These are phyloP conservation scores for Eucalyptus fibrosa DNA, from an alignment of 345 rosid species.

Conservation along the genomic window DNA sequence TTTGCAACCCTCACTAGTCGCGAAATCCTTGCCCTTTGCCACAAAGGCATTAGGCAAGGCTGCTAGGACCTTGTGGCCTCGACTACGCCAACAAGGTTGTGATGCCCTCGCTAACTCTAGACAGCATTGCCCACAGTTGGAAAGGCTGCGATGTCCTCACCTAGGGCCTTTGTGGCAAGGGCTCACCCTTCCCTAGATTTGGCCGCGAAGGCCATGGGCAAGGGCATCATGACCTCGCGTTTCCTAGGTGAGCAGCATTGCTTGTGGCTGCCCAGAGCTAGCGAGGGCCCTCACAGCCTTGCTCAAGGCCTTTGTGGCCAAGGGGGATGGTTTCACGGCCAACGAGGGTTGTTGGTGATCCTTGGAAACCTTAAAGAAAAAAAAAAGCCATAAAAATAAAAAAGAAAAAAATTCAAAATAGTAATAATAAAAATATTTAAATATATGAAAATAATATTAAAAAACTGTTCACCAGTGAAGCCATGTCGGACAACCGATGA, in stretches of 20 bases:
- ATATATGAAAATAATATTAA: too few species aligned
- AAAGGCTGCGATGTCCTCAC: too few species aligned
- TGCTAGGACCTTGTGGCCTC: accelerated
- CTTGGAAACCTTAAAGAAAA: accelerated
- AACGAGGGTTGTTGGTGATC: accelerated
- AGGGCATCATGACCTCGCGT: accelerated
- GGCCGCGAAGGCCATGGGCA: too few species aligned
- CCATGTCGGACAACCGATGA: too few species aligned
- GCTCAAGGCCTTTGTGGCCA: accelerated
- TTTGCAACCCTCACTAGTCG: accelerated
- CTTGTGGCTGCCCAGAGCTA: accelerated
- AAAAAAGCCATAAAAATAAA: too few species aligned
- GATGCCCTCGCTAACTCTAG: too few species aligned
- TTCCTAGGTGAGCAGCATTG: accelerated
- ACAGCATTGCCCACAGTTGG: accelerated
- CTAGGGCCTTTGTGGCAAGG: too few species aligned
- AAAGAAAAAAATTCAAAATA: too few species aligned
- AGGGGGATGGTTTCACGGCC: accelerated
- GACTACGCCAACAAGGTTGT: accelerated
- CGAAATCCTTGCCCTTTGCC: accelerated
- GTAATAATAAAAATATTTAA: too few species aligned
- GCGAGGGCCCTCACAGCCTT: too few species aligned
- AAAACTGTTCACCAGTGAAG: accelerated
- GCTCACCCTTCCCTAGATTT: too few species aligned
- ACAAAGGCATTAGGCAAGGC: too few species aligned